Conservation (phyloP, 805 yeast species). For the Starmera dryadoides region DNA sequence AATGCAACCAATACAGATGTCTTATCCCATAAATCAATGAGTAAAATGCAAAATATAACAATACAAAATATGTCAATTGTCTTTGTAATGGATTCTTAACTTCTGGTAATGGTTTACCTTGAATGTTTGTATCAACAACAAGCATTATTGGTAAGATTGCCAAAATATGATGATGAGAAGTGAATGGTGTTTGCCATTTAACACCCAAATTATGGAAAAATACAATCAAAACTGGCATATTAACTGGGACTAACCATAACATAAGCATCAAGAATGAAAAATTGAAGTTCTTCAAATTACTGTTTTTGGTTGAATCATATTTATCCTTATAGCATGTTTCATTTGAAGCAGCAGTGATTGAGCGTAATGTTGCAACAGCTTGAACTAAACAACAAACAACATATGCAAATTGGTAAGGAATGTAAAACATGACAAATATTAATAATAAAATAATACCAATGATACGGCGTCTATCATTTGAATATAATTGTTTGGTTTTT, state of each 20-base stretch:
- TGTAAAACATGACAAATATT: constrained; percentile 45
- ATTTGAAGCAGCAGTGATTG: constrained; percentile 27
- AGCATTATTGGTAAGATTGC: constrained; percentile 70
- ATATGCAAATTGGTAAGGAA: constrained; percentile 80
- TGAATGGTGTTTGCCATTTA: constrained; percentile 77
- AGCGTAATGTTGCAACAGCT: constrained; percentile 27
- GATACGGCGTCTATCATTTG: constrained; percentile 6
- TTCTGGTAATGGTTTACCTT: constrained; percentile 40
- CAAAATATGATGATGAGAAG: constrained; percentile 77
- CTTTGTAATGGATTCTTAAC: constrained; percentile 19
- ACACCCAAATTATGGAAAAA: constrained; percentile 74
- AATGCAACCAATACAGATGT: constrained; percentile 81
- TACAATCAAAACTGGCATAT: constrained; percentile 70
- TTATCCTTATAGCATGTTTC: constrained; percentile 8
- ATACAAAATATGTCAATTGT: constrained; percentile 27
- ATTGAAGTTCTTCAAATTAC: constrained; percentile 47
- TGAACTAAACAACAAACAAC: constrained; percentile 56
- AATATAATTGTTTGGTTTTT: background rate
- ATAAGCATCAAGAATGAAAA: constrained; percentile 57
- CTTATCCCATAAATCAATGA: constrained; percentile 68
- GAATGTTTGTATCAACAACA: constrained; percentile 45
- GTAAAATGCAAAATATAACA: constrained; percentile 51
- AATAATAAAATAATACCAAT: constrained; percentile 24
- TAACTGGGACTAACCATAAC: constrained; percentile 75
- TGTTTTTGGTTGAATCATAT: constrained; percentile 8